Conservation (phyloP, 2,329 filamentous ascomycete genomes). For the Aspergillus latus region DNA sequence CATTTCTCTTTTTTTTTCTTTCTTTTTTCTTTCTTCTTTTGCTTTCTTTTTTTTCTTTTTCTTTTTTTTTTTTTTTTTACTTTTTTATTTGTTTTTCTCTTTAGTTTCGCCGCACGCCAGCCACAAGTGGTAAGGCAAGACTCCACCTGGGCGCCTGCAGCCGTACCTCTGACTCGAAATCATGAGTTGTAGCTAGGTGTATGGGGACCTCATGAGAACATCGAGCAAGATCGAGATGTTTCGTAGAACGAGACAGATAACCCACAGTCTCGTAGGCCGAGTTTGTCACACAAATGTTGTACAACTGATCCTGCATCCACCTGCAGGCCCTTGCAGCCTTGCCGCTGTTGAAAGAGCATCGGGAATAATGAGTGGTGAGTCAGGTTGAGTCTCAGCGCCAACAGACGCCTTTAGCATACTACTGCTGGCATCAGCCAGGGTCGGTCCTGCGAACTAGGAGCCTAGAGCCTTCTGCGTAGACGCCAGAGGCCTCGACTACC, state of each 20-base stretch:
- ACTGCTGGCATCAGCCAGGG: too few species aligned
- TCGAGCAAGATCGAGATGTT: background rate
- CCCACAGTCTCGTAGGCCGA: background rate
- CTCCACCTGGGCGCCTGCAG: background rate
- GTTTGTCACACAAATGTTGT: slow-evolving; percentile 17
- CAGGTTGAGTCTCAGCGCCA: slow-evolving; percentile 9
- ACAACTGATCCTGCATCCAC: slow-evolving; percentile 15
- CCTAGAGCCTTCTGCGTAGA: too few species aligned
- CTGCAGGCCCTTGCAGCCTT: slow-evolving; percentile 18
- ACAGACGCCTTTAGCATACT: background rate
- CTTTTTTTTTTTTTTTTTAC: slow-evolving; percentile 5
- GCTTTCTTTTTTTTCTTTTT: background rate
- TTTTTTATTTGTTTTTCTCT: background rate
- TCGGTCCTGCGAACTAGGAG: too few species aligned
- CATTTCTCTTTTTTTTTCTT: background rate
- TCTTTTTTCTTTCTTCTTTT: background rate
- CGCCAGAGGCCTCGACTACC: too few species aligned
- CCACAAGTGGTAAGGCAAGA: slow-evolving; percentile 3
- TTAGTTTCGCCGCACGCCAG: slow-evolving; percentile 8
- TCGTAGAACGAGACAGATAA: background rate
- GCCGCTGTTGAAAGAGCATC: slow-evolving; percentile 11
- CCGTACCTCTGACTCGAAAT: background rate
- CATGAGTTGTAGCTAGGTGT: background rate
- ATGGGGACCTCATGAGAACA: background rate
- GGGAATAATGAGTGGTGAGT: slow-evolving; percentile 1